These are phyloP conservation scores for Fusarium virguliforme DNA, from an alignment of 2,329 filamentous ascomycete species.

Conservation along the genomic window DNA sequence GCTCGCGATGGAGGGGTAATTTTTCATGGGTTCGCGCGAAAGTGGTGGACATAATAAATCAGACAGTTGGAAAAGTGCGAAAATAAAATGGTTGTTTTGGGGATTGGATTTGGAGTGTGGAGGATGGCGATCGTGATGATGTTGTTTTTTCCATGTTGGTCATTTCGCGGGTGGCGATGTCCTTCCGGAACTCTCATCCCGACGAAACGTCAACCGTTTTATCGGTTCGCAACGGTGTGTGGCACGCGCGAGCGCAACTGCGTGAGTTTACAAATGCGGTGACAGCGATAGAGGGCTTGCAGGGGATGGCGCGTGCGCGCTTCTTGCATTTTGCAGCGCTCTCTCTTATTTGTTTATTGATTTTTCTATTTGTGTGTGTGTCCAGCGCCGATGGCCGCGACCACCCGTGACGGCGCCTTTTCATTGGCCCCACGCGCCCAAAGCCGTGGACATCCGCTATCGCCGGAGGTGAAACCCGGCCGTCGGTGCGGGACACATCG, in stretches of 20 bases:
- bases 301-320: not conserved
- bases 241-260: not conserved
- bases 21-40: not conserved
- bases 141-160: not conserved
- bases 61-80: not conserved
- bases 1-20: slow-evolving; percentile 43
- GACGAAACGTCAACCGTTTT: slow-evolving; percentile 14
- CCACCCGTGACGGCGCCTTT: slow-evolving; percentile 34
- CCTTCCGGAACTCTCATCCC: slow-evolving; percentile 13
- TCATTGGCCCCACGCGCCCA: slow-evolving; percentile 29
- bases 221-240: not conserved
- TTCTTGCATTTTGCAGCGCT: not conserved
- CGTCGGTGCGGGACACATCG: slow-evolving; percentile 42
- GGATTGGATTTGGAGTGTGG: not conserved
- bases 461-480: slow-evolving; percentile 35
- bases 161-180: not conserved
- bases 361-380: slow-evolving; percentile 33
- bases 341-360: slow-evolving; percentile 22
- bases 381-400: slow-evolving; percentile 22
- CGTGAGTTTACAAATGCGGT: slow-evolving; percentile 7
- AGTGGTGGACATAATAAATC: slow-evolving; percentile 30
- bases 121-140: not conserved
- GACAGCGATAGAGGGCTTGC: slow-evolving; percentile 5
- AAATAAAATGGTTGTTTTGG: not conserved
- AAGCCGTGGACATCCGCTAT: slow-evolving; percentile 27